phyloP scores from a whole-genome alignment of 1,284 basidiomycete species.

The Ceratobasidium theobromae region DNA sequence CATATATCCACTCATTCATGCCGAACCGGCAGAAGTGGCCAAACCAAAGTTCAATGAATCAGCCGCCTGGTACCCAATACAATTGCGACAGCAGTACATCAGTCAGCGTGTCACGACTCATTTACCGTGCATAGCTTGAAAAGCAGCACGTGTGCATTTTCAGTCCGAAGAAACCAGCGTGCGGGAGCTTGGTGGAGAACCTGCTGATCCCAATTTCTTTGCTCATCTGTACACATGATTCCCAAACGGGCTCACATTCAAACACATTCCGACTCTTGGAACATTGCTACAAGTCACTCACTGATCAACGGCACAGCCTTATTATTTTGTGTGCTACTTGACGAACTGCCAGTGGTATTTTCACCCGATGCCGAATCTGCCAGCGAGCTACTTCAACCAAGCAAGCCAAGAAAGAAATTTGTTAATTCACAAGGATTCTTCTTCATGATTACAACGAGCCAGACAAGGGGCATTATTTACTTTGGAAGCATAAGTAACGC shows the following conservation, averaged over 20 bases:
- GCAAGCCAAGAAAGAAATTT: too few species aligned
- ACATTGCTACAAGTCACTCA: not conserved
- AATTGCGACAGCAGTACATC: not conserved
- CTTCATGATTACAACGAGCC: not conserved
- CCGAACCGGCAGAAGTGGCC: too few species aligned
- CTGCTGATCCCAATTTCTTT: not conserved
- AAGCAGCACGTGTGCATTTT: not conserved
- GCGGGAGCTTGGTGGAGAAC: not conserved
- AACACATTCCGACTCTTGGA: not conserved
- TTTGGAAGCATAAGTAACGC: constrained; percentile 36
- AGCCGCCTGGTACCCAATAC: not conserved
- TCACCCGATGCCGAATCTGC: not conserved
- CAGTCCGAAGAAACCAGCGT: not conserved
- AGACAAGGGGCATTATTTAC: not conserved
- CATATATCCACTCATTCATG: too few species aligned
- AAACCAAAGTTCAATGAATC: not conserved
- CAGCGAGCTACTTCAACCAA: not conserved
- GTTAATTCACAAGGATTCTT: not conserved
- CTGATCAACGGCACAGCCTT: not conserved
- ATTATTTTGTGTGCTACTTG: not conserved
- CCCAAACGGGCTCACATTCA: too few species aligned
- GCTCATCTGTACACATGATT: not conserved
- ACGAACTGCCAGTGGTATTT: not conserved
- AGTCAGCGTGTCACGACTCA: not conserved
- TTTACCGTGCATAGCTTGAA: not conserved